phyloP scores from a whole-genome alignment of 495 filamentous ascomycete genomes.

The Aspergillus olivimuriae region DNA sequence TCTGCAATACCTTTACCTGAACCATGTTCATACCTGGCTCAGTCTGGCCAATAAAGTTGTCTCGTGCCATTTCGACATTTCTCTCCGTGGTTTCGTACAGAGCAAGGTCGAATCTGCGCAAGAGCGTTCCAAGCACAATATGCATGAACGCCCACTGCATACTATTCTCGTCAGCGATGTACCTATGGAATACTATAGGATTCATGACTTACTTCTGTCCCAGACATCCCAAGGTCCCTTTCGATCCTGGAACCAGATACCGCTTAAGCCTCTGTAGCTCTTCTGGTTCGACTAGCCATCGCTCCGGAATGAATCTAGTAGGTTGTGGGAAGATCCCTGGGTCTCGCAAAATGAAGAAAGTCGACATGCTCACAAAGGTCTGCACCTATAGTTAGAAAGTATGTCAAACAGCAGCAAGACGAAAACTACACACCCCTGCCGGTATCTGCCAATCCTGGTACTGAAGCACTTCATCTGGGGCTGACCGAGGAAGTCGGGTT shows the following conservation, averaged over 20 bases:
- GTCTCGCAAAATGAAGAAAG: slow-evolving; percentile 33
- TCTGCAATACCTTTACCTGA: slow-evolving; percentile 16
- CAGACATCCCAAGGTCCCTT: slow-evolving; percentile 41
- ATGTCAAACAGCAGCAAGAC: too few relatives aligned
- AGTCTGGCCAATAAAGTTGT: slow-evolving; percentile 26
- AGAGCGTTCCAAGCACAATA: slow-evolving; percentile 19
- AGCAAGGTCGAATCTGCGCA: slow-evolving; percentile 26
- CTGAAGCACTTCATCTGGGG: slow-evolving; percentile 21
- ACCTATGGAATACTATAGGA: background rate
- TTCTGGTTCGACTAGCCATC: slow-evolving; percentile 33
- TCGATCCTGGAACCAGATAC: slow-evolving; percentile 38
- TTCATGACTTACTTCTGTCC: slow-evolving; percentile 34
- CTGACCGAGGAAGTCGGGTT: slow-evolving; percentile 33
- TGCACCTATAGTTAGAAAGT: slow-evolving; percentile 1
- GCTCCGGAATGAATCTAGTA: slow-evolving; percentile 33
- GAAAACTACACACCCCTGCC: slow-evolving; percentile 21
- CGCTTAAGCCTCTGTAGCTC: slow-evolving; percentile 14
- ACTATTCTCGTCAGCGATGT: slow-evolving; percentile 4
- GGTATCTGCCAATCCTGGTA: slow-evolving; percentile 20
- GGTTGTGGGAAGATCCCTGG: slow-evolving; percentile 32
- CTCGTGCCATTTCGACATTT: slow-evolving; percentile 22
- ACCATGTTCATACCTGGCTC: slow-evolving; percentile 13
- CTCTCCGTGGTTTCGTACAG: slow-evolving; percentile 20
- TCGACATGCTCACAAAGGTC: slow-evolving; percentile 20
- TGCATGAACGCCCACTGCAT: slow-evolving; percentile 27